Base-by-base conservation (phyloP, 352 stramenopile species). In the Phytophthora agathidicida region DNA sequence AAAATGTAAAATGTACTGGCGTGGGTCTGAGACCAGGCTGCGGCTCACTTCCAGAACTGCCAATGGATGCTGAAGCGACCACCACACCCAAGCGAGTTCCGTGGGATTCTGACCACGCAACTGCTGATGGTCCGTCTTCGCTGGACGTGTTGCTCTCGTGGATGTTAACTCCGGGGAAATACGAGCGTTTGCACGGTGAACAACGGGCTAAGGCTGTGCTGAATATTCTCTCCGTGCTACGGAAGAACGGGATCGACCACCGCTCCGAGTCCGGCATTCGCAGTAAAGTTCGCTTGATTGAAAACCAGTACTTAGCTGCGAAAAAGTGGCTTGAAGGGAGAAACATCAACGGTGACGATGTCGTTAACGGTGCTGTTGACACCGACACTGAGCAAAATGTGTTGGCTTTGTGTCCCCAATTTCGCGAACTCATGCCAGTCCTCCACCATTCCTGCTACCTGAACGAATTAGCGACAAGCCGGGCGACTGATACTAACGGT, bases 101-200 rank as follows among this genome's bases (percentile, higher is more conserved):
- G 22, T 68, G 63, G 57, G 57, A 68, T 43, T 38, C 20, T 7
- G 65, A 73, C 48, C 52, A 31, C 13, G 14, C 35, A 5, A 33
- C 42, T 13, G 30, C 46, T 13, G 32, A 30, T 37, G 61, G 48
- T 5, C 46, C 26, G 22, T 62, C 48, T 0, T 79, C 69, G 14
- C 46, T 65, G 24, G 61, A 78, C 14, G 39, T 82, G 14, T 24
- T 82, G 42, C 28, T 77, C 11, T 32, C n/a, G 53, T 82, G 69
- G 65, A 43, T 82, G 14, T 41, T 33, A 22, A 51, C 53, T 7
- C 36, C 52, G 9, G 62, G 67, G n/a, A 73, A 73, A 54, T 79
- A 68, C 35, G 42, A 52, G 31, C 66, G 57, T 31, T 71, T 72
- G 47, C 17, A 56, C 37, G 33, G 24, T 17, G 22, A 36, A 10